Evolutionary conservation across 1,284 basidiomycete genomes (phyloP), one percentile per base, ranked within the genome.

Genomic region (Baeospora myosura): DNA sequence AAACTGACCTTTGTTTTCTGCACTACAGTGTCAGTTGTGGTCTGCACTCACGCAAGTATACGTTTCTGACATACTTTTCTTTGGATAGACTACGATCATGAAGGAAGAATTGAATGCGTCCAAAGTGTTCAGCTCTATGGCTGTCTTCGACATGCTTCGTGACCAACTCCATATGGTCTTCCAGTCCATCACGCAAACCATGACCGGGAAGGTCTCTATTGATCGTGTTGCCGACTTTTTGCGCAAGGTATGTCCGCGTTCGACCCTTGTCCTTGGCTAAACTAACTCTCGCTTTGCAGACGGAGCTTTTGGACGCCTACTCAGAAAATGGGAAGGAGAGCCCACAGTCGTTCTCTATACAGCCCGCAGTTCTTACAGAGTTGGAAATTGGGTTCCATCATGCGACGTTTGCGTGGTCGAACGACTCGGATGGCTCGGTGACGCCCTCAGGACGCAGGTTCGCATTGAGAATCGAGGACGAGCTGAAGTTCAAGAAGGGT

Each of bases 401-500:
- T 44, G 64, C 69, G 11, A 59, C 52, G 3, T 75, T 74, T 49
- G 49, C 60, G 6, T 76, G 72, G 72, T 64, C 64, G 0, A 57
- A 53, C 12, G 60, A 66, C 31, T 46, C 46, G 16, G 55, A 57
- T 40, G 60, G 61, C 26, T 46, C 53, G 31, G 42, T 50, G 38
- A 62, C 53, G 4, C 61, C 47, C 39, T 67, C 61, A 16, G 53
- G 49, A 41, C 57, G 64, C 21, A 64, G 66, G 40, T 78, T 76
- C 58, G 53, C 55, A 16, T 63, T 84, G 4, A 59, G 55, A 7
- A 65, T 81, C 31, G 67, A 74, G 5, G 69, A 57, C 5, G 73
- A 81, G 49, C 56, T 85, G 5, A 52, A 65, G 0, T 85, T 87
- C 62, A 66, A 71, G 43, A 68, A 61, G 38, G 73, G 74, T 12